These are phyloP conservation scores for Trichosphaerium sp. DNA, from an alignment of 78 protist genomes.

Conservation along the genomic window DNA sequence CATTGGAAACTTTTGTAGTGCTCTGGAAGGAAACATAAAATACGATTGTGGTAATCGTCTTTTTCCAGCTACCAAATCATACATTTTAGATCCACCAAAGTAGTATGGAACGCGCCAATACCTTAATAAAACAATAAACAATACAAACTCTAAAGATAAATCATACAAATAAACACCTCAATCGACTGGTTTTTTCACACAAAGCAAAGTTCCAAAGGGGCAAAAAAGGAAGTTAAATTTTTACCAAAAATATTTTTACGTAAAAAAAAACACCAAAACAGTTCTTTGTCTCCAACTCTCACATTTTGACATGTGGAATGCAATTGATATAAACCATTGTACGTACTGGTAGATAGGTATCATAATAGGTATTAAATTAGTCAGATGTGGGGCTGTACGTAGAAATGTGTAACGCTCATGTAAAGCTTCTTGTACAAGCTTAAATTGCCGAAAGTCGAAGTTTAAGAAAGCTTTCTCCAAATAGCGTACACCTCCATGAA, in stretches of 20 bases:
- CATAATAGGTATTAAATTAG: slow-evolving; percentile 70
- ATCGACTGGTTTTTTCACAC: no score
- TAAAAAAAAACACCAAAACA: no score
- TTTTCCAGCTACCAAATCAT: slow-evolving; percentile 69
- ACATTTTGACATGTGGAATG: no score
- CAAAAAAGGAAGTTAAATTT: no score
- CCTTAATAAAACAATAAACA: no score
- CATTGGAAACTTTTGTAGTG: slow-evolving; percentile 44
- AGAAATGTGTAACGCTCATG: slow-evolving; percentile 56
- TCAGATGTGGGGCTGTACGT: slow-evolving; percentile 73
- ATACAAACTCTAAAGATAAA: no score
- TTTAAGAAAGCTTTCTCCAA: slow-evolving; percentile 62
- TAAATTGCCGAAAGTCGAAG: slow-evolving; percentile 32
- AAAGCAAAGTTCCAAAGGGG: no score
- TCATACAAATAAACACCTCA: no score
- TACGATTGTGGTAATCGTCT: neutral
- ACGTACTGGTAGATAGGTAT: slow-evolving; percentile 58
- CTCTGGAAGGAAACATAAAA: neutral
- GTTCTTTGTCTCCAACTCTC: no score
- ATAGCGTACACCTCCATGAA: slow-evolving; percentile 88
- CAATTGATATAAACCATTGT: no score
- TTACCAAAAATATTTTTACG: no score
- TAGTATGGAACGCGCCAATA: slow-evolving; percentile 49
- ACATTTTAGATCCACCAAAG: slow-evolving; percentile 63
- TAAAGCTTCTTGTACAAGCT: slow-evolving; percentile 70